Conservation (phyloP, 352 stramenopile genomes). For the Thraustochytrium aureum region DNA sequence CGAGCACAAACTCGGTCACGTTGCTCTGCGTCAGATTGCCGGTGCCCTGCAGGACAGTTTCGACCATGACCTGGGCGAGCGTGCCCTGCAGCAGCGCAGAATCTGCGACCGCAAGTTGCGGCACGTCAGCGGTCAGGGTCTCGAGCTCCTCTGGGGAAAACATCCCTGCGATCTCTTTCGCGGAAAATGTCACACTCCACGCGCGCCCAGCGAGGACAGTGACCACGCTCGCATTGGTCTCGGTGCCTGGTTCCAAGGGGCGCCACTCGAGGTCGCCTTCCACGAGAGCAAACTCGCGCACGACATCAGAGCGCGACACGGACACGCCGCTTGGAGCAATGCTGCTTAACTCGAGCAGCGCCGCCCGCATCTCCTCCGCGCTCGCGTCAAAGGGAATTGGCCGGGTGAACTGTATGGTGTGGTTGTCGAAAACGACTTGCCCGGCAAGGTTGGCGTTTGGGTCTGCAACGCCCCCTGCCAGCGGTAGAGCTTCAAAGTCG, state of each 20-base stretch:
- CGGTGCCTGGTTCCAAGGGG: background rate
- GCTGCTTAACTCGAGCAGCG: slow-evolving; percentile 30
- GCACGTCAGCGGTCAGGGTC: slow-evolving; percentile 21
- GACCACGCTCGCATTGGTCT: background rate
- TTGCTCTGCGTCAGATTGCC: slow-evolving; percentile 34
- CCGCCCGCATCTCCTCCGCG: background rate
- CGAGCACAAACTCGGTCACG: slow-evolving; percentile 22
- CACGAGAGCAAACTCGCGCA: background rate
- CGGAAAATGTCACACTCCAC: slow-evolving; percentile 38
- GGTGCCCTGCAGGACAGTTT: background rate
- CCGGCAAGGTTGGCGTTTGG: too few relatives aligned
- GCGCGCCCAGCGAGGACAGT: background rate
- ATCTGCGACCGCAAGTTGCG: slow-evolving; percentile 40
- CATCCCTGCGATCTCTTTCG: slow-evolving; percentile 2
- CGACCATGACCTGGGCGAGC: slow-evolving; percentile 22
- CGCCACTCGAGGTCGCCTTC: too few relatives aligned
- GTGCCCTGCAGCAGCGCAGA: slow-evolving; percentile 11
- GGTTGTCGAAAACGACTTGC: too few relatives aligned
- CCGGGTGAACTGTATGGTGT: slow-evolving; percentile 30
- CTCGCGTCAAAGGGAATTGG: slow-evolving; percentile 19
- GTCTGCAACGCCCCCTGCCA: too few relatives aligned
- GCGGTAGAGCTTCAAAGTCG: background rate
- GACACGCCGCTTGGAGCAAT: slow-evolving; percentile 1
- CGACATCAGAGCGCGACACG: slow-evolving; percentile 6
- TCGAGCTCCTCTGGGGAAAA: slow-evolving; percentile 28